These are phyloP conservation scores for Podosphaera fusca DNA, from an alignment of 2,329 filamentous ascomycete genomes.

Conservation along the genomic window DNA sequence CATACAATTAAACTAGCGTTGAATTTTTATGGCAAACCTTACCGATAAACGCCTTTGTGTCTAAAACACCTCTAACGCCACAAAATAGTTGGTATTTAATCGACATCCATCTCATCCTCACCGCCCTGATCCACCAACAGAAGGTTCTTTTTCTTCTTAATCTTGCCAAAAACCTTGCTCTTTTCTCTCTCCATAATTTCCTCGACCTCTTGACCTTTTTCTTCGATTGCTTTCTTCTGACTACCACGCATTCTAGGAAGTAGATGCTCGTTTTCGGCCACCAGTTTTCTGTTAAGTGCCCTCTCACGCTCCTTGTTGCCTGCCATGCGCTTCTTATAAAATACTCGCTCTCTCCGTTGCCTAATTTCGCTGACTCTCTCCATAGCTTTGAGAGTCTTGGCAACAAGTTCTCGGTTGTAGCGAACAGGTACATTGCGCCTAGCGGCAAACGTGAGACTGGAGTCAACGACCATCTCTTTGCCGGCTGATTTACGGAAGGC, in stretches of 20 bases:
- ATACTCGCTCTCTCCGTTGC: constrained; percentile 59
- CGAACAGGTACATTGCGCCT: constrained; percentile 84
- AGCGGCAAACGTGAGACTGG: constrained; percentile 74
- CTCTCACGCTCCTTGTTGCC: constrained; percentile 70
- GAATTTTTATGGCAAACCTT: neutral
- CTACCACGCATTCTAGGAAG: constrained; percentile 48
- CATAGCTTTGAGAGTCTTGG: constrained; percentile 81
- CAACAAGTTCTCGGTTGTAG: constrained; percentile 83
- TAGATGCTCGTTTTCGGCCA: constrained; percentile 80
- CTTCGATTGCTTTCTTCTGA: constrained; percentile 35
- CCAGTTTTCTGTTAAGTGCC: constrained; percentile 62
- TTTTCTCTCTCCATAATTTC: constrained; percentile 25
- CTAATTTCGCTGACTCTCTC: constrained; percentile 72
- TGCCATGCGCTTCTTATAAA: constrained; percentile 84
- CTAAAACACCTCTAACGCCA: neutral
- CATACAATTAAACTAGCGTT: neutral
- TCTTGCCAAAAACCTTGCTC: constrained; percentile 19
- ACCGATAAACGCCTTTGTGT: neutral
- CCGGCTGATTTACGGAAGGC: constrained; percentile 65
- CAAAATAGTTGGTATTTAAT: constrained; percentile 11
- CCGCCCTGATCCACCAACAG: constrained; percentile 18
- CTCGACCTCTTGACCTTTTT: constrained; percentile 21
- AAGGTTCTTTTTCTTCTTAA: constrained; percentile 19
- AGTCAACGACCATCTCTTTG: constrained; percentile 82
- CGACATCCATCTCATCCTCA: constrained; percentile 27